phyloP scores from a whole-genome alignment of 2,329 filamentous ascomycete species.

The Didymellaceae sp. region DNA sequence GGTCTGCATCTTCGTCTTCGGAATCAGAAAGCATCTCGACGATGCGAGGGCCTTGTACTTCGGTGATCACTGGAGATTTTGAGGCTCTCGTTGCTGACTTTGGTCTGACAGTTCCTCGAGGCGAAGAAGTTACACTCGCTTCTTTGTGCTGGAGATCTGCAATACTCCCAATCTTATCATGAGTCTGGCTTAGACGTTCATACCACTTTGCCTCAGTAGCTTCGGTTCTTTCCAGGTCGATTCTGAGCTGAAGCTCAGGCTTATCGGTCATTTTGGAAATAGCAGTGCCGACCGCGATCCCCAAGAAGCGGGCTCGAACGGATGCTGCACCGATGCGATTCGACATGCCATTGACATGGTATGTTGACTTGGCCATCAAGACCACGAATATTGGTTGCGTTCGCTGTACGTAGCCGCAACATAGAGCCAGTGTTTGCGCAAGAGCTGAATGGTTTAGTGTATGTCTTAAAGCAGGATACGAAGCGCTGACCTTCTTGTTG shows the following conservation, averaged over 20 bases:
- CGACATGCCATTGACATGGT: conserved; percentile 80
- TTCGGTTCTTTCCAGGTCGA: conserved; percentile 80
- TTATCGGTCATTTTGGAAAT: conserved; percentile 69
- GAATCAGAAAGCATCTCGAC: conserved; percentile 61
- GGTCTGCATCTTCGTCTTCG: conserved; percentile 62
- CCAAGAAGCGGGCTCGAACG: conserved; percentile 76
- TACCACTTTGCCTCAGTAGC: conserved; percentile 78
- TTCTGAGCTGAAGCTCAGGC: conserved; percentile 75
- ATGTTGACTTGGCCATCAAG: conserved; percentile 72
- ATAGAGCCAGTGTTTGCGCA: conserved; percentile 77
- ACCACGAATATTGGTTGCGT: conserved; percentile 69
- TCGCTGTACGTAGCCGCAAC: conserved; percentile 77
- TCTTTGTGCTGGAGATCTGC: conserved; percentile 24
- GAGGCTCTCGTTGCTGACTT: conserved; percentile 17
- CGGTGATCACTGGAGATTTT: conserved; percentile 24
- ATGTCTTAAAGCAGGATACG: conserved; percentile 1
- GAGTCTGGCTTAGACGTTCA: conserved; percentile 66
- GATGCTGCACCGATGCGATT: conserved; percentile 84
- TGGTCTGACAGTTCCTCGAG: conserved; percentile 12
- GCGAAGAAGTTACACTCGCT: not conserved
- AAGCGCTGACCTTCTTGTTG: conserved; percentile 78
- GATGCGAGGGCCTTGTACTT: conserved; percentile 52
- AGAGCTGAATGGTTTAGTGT: conserved; percentile 64
- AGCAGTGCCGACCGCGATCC: conserved; percentile 84
- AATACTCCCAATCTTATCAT: conserved; percentile 66